Percentiles rank a stretch among this genome's conserved stretches.
Conservation (phyloP, 371 early-diverging fungal genomes). For the Sanchytrium tribonematis region DNA sequence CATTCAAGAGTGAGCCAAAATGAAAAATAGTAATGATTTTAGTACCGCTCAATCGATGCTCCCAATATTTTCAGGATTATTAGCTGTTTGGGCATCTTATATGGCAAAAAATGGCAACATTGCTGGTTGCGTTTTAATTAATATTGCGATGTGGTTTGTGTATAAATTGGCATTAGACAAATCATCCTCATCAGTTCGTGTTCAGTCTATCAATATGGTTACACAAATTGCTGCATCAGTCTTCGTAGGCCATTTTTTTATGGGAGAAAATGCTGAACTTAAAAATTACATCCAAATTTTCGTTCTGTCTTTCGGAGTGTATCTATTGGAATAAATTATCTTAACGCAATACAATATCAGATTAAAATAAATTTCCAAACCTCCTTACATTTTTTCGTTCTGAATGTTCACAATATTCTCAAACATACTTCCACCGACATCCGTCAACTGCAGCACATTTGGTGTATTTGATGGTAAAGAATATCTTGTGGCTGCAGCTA, state of each 20-base stretch:
- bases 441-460: background rate
- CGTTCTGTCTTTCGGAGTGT: background rate
- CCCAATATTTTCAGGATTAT: background rate
- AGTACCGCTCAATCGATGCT: background rate
- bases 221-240: background rate
- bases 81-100: background rate
- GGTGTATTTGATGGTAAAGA: background rate
- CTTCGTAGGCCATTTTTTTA: background rate
- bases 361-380: no score
- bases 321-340: background rate
- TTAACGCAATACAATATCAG: no score
- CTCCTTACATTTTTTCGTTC: no score
- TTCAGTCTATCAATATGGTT: background rate
- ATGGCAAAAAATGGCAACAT: background rate
- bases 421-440: background rate
- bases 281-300: background rate
- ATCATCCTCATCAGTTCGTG: background rate
- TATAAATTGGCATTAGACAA: background rate
- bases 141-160: background rate
- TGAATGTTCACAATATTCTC: background rate
- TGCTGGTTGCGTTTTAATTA: background rate
- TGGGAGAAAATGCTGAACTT: background rate
- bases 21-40: background rate
- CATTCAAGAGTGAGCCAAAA: background rate
- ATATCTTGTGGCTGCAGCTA: background rate